Evolutionary conservation across 257 asterid species (phyloP).

Genomic region (Solanum pimpinellifolium): DNA sequence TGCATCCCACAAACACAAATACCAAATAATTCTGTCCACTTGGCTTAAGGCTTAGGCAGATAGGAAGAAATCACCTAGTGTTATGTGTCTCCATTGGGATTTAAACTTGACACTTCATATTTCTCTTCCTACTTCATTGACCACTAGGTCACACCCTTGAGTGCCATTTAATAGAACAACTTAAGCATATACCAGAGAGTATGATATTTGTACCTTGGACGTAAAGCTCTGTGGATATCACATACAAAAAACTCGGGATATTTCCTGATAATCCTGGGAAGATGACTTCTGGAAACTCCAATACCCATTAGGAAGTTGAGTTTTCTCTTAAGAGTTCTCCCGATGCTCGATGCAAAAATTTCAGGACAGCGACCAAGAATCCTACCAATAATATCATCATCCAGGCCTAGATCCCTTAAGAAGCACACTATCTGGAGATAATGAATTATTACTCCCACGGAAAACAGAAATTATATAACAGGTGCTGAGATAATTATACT

Average conservation of each 20-base stretch:
- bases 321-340: conserved; percentile 60
- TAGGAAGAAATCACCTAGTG: not conserved
- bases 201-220: conserved; percentile 55
- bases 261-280: conserved; percentile 71
- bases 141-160: not conserved
- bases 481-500: not conserved
- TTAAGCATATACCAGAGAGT: not conserved
- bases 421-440: conserved; percentile 52
- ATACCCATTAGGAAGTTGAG: conserved; percentile 47
- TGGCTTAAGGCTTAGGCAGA: not conserved
- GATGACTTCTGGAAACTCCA: conserved; percentile 48
- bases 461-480: not conserved
- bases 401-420: conserved; percentile 66
- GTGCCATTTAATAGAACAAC: not conserved
- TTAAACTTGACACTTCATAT: not conserved
- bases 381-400: conserved; percentile 48
- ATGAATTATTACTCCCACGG: not conserved
- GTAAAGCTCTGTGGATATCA: conserved; percentile 63
- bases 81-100: not conserved
- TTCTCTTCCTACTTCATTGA: not conserved
- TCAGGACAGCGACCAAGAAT: conserved; percentile 85
- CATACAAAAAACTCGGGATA: conserved; percentile 84
- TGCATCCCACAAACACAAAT: not conserved
- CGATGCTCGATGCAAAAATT: conserved; percentile 57
- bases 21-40: not conserved